phyloP scores from a whole-genome alignment of 805 yeast species.

The Myxozyma mucilagina region DNA sequence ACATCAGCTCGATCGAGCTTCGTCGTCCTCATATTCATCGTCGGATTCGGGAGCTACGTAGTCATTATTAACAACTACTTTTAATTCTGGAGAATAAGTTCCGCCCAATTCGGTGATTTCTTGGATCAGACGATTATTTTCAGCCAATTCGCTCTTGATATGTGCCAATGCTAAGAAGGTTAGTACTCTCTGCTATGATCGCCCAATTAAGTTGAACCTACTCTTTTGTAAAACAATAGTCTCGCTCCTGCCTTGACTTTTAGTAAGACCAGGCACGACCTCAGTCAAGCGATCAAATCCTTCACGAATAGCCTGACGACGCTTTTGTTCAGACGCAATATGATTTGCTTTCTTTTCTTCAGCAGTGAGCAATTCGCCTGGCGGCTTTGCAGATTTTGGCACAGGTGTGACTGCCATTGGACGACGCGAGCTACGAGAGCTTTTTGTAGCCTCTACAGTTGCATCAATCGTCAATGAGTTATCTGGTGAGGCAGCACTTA shows the following conservation, averaged over 20 bases:
- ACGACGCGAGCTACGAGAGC: background rate
- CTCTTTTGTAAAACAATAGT: conserved; percentile 65
- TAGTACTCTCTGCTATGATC: background rate
- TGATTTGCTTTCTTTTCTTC: conserved; percentile 57
- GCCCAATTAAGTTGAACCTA: conserved; percentile 12
- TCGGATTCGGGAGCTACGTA: conserved; percentile 11
- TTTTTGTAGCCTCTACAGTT: background rate
- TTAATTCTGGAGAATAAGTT: conserved; percentile 22
- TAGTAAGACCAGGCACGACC: conserved; percentile 69
- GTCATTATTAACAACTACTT: conserved; percentile 10
- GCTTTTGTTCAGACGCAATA: conserved; percentile 80
- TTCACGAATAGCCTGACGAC: conserved; percentile 80
- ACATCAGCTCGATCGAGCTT: background rate
- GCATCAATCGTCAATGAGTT: too few relatives aligned
- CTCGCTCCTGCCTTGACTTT: conserved; percentile 78
- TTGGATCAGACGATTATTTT: conserved; percentile 36
- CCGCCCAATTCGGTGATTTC: conserved; percentile 32
- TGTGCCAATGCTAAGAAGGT: conserved; percentile 37
- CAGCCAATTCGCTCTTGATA: conserved; percentile 37
- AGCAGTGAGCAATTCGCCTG: conserved; percentile 35
- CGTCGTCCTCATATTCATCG: conserved; percentile 9
- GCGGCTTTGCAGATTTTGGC: conserved; percentile 32
- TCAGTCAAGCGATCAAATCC: conserved; percentile 76
- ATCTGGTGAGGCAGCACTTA: too few relatives aligned
- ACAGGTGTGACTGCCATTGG: conserved; percentile 20